phyloP scores from a whole-genome alignment of 2,329 filamentous ascomycete genomes.

The Lachnellula cervina region DNA sequence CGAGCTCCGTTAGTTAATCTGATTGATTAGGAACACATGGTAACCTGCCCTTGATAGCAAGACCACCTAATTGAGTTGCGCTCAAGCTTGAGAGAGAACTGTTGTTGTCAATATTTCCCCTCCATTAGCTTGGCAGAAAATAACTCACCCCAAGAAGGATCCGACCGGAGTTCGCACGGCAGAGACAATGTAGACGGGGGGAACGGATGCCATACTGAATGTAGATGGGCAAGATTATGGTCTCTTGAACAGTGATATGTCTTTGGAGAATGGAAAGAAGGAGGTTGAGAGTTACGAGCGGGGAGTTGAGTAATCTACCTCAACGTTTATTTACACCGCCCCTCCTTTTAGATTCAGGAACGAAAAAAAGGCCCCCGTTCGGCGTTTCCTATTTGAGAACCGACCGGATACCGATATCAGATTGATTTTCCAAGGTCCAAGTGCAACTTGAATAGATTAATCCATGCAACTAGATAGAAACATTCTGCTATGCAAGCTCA shows the following conservation, averaged over 20 bases:
- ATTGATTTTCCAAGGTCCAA: too few relatives aligned
- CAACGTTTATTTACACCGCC: not conserved
- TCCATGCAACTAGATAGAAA: too few relatives aligned
- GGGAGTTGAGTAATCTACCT: slow-evolving; percentile 7
- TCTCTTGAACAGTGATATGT: not conserved
- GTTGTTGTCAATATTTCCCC: slow-evolving; percentile 20
- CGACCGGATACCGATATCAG: too few relatives aligned
- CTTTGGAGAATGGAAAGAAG: not conserved
- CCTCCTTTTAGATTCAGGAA: too few relatives aligned
- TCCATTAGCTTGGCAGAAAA: slow-evolving; percentile 47
- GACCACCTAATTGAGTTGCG: slow-evolving; percentile 80
- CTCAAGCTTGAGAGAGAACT: slow-evolving; percentile 85
- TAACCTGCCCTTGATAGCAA: slow-evolving; percentile 79
- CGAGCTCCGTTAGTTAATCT: slow-evolving; percentile 9
- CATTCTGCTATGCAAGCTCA: too few relatives aligned
- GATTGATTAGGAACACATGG: not conserved
- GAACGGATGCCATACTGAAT: slow-evolving; percentile 67
- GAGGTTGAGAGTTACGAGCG: not conserved
- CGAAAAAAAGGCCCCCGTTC: too few relatives aligned
- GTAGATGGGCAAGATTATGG: not conserved
- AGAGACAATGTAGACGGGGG: slow-evolving; percentile 94
- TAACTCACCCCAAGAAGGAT: slow-evolving; percentile 80
- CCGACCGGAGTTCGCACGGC: slow-evolving; percentile 86
- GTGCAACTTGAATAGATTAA: too few relatives aligned
- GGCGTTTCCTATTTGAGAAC: too few relatives aligned